A percentile compares a stretch with the other conserved stretches of the same genome.
These are phyloP conservation scores for Alternaria incomplexa DNA, from an alignment of 2,329 filamentous ascomycete species.

Conservation along the genomic window DNA sequence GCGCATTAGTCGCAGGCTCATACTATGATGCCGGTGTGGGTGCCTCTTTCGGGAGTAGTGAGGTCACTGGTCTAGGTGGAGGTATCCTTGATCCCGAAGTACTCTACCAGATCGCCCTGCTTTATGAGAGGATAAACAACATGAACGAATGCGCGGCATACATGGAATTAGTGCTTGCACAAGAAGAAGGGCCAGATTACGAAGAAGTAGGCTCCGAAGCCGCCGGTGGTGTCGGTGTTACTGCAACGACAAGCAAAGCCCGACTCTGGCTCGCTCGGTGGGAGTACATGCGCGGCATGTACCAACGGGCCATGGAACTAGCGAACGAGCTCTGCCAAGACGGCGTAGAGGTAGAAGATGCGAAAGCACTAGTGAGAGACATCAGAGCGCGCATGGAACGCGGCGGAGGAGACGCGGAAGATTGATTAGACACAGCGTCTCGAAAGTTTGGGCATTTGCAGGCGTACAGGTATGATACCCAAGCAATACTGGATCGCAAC, in stretches of 20 bases:
- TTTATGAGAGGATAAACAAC: constrained; percentile 83
- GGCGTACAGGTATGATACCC: constrained; percentile 18
- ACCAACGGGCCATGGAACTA: constrained; percentile 75
- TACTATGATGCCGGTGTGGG: constrained; percentile 74
- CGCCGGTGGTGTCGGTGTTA: constrained; percentile 77
- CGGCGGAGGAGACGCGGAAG: constrained; percentile 27
- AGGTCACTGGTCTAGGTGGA: constrained; percentile 52
- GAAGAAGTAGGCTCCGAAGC: constrained; percentile 48
- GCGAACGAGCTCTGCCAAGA: constrained; percentile 94
- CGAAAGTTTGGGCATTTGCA: constrained; percentile 4
- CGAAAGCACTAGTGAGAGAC: constrained; percentile 89
- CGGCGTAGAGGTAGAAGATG: constrained; percentile 94
- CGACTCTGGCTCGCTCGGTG: constrained; percentile 90
- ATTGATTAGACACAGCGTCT: background rate
- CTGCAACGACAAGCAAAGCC: constrained; percentile 87
- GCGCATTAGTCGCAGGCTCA: constrained; percentile 84
- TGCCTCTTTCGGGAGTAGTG: constrained; percentile 55
- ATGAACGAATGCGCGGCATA: constrained; percentile 84
- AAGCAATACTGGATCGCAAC: constrained; percentile 1
- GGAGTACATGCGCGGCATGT: constrained; percentile 78
- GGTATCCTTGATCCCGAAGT: constrained; percentile 85
- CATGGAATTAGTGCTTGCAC: constrained; percentile 94
- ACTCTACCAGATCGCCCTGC: constrained; percentile 83
- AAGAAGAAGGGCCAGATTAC: constrained; percentile 74
- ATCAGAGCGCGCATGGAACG: constrained; percentile 76